Evolutionary conservation across 225 moss, liverwort and hornwort species (phyloP).

Genomic region (Asterella californica): DNA sequence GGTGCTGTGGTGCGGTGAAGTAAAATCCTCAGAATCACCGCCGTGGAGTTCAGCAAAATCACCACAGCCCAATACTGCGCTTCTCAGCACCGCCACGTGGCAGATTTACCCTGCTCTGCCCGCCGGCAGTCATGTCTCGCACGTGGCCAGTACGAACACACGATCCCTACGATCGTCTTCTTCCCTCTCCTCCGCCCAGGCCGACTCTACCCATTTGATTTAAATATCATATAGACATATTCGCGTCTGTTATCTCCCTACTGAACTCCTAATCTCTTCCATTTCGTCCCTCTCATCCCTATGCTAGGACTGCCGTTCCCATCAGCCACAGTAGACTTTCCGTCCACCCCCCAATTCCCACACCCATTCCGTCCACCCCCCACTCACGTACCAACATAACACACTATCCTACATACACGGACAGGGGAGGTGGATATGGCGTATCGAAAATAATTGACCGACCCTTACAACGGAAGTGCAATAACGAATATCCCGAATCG

Average conservation of each 20-base stretch:
- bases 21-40: neutral
- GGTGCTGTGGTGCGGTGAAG: neutral
- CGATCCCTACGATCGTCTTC: neutral
- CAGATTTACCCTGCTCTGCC: neutral
- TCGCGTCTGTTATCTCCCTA: neutral
- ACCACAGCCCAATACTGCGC: conserved; percentile 11
- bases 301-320: neutral
- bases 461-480: neutral
- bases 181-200: conserved; percentile 6
- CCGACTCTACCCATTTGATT: neutral
- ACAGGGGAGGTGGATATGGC: neutral
- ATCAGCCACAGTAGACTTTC: neutral
- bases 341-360: neutral
- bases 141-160: conserved; percentile 3
- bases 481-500: neutral
- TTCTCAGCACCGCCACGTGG: neutral
- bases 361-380: neutral
- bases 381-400: neutral
- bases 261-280: neutral
- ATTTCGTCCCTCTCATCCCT: neutral
- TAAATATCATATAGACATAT: neutral
- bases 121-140: conserved; percentile 10
- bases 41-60: conserved; percentile 1
- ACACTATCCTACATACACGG: too few species aligned
- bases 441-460: neutral